These are phyloP conservation scores for Fomitopsis palustris DNA, from an alignment of 1,284 basidiomycete species.

Conservation along the genomic window DNA sequence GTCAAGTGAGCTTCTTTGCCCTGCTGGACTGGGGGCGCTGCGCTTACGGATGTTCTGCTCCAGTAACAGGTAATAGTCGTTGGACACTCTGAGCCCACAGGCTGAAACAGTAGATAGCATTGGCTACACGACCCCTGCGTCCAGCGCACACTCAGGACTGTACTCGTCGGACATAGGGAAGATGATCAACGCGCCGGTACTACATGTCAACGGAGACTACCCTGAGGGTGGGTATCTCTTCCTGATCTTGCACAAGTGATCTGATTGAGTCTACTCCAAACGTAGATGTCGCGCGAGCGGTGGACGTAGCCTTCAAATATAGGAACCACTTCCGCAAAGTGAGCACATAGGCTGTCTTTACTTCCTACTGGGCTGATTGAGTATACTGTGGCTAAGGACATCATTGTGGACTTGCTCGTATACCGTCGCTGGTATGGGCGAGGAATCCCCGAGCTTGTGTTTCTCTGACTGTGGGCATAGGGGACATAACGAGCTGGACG, in stretches of 20 bases:
- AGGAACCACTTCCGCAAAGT: constrained; percentile 80
- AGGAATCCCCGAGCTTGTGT: not conserved
- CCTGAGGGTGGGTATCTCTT: constrained; percentile 61
- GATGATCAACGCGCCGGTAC: constrained; percentile 83
- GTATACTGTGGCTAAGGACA: constrained; percentile 44
- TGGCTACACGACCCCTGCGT: constrained; percentile 86
- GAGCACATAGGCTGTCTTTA: not conserved
- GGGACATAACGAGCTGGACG: constrained; percentile 90
- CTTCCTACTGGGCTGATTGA: not conserved
- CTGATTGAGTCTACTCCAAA: not conserved
- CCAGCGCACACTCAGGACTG: constrained; percentile 75
- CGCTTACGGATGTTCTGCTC: constrained; percentile 2
- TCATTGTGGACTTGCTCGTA: constrained; percentile 85
- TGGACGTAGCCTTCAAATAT: constrained; percentile 81
- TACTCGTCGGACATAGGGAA: constrained; percentile 91
- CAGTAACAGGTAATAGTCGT: constrained; percentile 47
- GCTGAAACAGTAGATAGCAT: constrained; percentile 51
- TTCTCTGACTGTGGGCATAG: constrained; percentile 21
- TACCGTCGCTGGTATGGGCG: constrained; percentile 72
- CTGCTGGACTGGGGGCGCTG: not conserved
- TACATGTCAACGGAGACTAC: constrained; percentile 91
- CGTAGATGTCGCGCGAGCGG: constrained; percentile 72
- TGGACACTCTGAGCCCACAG: too few relatives aligned
- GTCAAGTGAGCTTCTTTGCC: constrained; percentile 67
- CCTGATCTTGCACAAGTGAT: too few relatives aligned